phyloP scores from a whole-genome alignment of 306 rosid genomes.

The Morella rubra region DNA sequence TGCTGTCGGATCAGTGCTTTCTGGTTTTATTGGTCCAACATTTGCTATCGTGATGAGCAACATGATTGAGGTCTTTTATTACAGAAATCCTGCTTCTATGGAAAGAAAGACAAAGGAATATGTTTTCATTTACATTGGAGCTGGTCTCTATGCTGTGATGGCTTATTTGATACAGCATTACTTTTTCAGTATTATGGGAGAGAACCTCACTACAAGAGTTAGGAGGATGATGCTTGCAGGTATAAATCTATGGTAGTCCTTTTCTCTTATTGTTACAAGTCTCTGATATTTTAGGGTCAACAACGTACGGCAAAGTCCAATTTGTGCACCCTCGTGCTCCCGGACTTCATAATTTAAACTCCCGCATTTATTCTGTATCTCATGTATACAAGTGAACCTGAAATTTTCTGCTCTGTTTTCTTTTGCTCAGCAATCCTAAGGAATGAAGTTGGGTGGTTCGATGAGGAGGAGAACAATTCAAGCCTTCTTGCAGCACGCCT shows the following conservation, averaged over 20 bases:
- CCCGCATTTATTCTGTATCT: not conserved
- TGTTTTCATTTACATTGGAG: conserved; percentile 92
- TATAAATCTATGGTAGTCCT: conserved; percentile 17
- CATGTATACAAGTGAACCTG: not conserved
- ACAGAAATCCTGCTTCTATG: conserved; percentile 70
- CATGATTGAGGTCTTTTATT: conserved; percentile 96
- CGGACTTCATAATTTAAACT: not conserved
- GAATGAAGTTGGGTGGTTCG: conserved; percentile 99
- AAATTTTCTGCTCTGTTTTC: not conserved
- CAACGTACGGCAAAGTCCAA: not conserved
- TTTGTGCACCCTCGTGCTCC: not conserved
- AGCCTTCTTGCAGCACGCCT: conserved; percentile 82
- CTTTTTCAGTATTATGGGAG: conserved; percentile 98
- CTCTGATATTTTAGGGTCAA: not conserved
- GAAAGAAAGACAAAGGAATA: conserved; percentile 91
- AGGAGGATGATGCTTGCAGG: conserved; percentile 99
- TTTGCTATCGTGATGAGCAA: conserved; percentile 99
- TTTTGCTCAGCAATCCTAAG: conserved; percentile 65
- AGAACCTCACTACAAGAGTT: conserved; percentile 97
- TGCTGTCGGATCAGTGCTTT: conserved; percentile 84
- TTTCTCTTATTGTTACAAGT: not conserved
- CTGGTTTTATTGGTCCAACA: conserved; percentile 95
- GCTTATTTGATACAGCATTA: conserved; percentile 98
- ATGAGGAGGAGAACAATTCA: conserved; percentile 97
- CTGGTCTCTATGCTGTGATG: conserved; percentile 86